phyloP scores from a whole-genome alignment of 2,329 filamentous ascomycete genomes.

The Botrytis tulipae region DNA sequence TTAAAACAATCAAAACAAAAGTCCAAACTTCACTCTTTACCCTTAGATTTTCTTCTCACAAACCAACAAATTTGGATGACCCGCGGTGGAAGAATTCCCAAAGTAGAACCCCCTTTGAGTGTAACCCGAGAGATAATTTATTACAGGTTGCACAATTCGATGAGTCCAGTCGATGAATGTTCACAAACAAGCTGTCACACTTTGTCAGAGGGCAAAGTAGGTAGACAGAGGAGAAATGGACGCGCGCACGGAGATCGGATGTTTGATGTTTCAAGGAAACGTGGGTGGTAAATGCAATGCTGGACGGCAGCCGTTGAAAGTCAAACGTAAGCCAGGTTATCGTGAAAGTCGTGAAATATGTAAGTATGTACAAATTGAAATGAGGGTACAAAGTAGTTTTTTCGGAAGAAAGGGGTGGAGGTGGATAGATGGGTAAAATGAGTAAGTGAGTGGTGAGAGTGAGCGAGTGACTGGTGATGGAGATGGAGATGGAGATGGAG shows the following conservation, averaged over 20 bases:
- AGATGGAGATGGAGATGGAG: background rate
- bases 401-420: background rate
- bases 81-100: background rate
- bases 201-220: background rate
- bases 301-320: background rate
- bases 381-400: background rate
- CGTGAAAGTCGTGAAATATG: slow-evolving; percentile 6
- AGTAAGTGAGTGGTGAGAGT: background rate
- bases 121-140: slow-evolving; percentile 1
- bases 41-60: background rate
- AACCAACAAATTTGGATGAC: background rate
- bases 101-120: background rate
- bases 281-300: slow-evolving; percentile 15
- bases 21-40: background rate
- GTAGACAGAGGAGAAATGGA: slow-evolving; percentile 1
- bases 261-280: slow-evolving; percentile 21
- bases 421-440: too few species aligned
- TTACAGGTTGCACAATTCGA: slow-evolving; percentile 7
- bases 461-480: background rate
- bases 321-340: background rate
- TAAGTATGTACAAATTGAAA: background rate
- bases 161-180: slow-evolving; percentile 8
- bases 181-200: slow-evolving; percentile 13
- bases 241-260: slow-evolving; percentile 20
- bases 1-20: background rate